Conservation (phyloP, 2,329 filamentous ascomycete species). For the Colletotrichum sojae region DNA sequence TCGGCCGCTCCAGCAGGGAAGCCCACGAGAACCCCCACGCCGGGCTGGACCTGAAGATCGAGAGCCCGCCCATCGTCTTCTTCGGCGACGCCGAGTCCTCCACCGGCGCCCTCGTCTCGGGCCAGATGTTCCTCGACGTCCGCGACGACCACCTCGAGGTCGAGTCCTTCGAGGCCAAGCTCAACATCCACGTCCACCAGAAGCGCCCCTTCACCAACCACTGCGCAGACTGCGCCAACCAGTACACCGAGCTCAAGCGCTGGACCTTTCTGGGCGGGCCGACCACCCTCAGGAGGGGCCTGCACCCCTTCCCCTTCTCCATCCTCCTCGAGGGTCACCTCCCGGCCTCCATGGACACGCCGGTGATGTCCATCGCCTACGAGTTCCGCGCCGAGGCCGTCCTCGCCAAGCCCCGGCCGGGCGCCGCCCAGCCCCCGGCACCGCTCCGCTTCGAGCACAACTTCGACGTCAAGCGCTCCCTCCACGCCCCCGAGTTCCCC, state of each 20-base stretch:
- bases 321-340: conserved; percentile 87
- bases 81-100: conserved; percentile 82
- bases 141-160: conserved; percentile 75
- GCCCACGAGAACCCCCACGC: conserved; percentile 56
- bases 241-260: conserved; percentile 80
- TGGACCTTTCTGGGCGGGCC: conserved; percentile 82
- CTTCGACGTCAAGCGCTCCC: conserved; percentile 83
- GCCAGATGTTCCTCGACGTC: conserved; percentile 82
- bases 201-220: conserved; percentile 87
- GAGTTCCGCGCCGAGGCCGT: conserved; percentile 79
- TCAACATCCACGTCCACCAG: conserved; percentile 79
- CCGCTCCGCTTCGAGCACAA: conserved; percentile 75
- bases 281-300: conserved; percentile 65
- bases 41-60: conserved; percentile 73
- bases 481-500: conserved; percentile 80
- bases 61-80: conserved; percentile 89
- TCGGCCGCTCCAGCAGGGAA: conserved; percentile 55
- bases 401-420: conserved; percentile 60
- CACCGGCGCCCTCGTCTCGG: conserved; percentile 87
- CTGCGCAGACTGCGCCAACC: conserved; percentile 82
- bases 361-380: conserved; percentile 83
- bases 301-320: conserved; percentile 89
- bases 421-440: conserved; percentile 33
- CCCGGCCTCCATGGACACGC: conserved; percentile 85
- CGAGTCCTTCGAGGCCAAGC: conserved; percentile 73